Evolutionary conservation across 1,139 yeast genomes (phyloP), one percentile per base, ranked within the genome.

Genomic region (Geotrichum fermentans): DNA sequence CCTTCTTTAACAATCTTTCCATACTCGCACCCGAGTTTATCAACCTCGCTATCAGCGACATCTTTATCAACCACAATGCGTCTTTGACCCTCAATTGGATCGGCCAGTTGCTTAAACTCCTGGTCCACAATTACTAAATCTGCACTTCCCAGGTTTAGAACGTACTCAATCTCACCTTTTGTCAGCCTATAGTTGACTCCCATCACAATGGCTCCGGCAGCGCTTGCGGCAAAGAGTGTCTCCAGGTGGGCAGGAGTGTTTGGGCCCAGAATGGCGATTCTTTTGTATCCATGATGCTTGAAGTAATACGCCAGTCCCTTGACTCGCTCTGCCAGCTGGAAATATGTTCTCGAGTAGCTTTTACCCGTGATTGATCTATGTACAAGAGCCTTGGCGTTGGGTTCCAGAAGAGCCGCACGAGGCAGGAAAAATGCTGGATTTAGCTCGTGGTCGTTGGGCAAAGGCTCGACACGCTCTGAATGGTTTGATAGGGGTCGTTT

Each of bases 181-280:
- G 62, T 60, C 36, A 68, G 58, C 8, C 72, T 54, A 52, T 68
- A 68, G 52, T 68, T 68, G 53, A 67, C 61, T 4, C 70, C 69
- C 56, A 66, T 61, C 34, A 64, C 61, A 40, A 65, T 58, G 2
- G 66, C 67, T 3, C 70, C 70, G 2, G 68, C 53, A 3, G 68
- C 69, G 6, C 62, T 61, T 20, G 64, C 65, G 1, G 67, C 72
- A 54, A 58, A 67, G 58, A 67, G 58, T 18, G 68, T 59, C 48
- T 67, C 71, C 29, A 67, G 58, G 46, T 66, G 68, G 48, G 69
- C 69, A 1, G 71, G 72, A 11, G 71, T 68, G 55, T 67, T 68
- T 18, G 70, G 64, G 6, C 63, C 67, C 32, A 68, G 53, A 29
- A 68, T 60, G 11, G 70, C 71, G 14, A 68, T 61, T 26, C 65